Base-by-base conservation (phyloP, 148 eudicot species). In the Rhododendron henanense region DNA sequence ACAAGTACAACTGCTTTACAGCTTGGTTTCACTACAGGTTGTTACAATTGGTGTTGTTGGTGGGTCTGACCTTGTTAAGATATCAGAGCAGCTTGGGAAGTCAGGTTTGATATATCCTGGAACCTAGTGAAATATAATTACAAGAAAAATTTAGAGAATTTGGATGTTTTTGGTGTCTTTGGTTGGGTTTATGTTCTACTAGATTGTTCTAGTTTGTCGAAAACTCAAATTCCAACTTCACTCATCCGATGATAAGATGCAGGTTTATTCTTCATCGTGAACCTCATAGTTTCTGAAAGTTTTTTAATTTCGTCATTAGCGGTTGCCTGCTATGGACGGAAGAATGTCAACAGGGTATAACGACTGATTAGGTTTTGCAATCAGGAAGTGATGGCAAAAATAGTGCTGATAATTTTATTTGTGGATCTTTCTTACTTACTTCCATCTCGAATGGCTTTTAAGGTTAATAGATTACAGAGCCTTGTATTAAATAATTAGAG, bases 21-120 rank as follows among this genome's bases (percentile, higher is more conserved):
- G 47, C 73, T 86, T 82, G 79, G 51, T 44, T 83, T 90, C 48
- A 71, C 21, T 84, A 77, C 91, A 97, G 98, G 98, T 95, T 87
- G 93, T 94, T 21, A 90, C 96, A 59, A 90, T 97, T 87, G 99
- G 99, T 84, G 93, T 97, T 78, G 99, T 95, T 91, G 99, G 99
- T 76, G 99, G 99, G 87, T 97, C 99, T 35, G 98, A 97, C 89
- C 92, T 95, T 48, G 91, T 91, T 86, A 97, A 97, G 94, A 97
- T 95, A 89, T 93, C 99, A 47, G 99, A 97, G 88, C 99, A 97
- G 91, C 98, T 97, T 83, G 99, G 99, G 23, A 88, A 90, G 65
- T 78, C 98, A 90, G 98, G 99, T 96, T 63, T 81, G 78, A 74
- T 87, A 45, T 81, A 41, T 39, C 57, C 35, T 78, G 25, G 44